Base-by-base conservation (phyloP, 176 grass and related monocot species). In the Pontederia paniculata region DNA sequence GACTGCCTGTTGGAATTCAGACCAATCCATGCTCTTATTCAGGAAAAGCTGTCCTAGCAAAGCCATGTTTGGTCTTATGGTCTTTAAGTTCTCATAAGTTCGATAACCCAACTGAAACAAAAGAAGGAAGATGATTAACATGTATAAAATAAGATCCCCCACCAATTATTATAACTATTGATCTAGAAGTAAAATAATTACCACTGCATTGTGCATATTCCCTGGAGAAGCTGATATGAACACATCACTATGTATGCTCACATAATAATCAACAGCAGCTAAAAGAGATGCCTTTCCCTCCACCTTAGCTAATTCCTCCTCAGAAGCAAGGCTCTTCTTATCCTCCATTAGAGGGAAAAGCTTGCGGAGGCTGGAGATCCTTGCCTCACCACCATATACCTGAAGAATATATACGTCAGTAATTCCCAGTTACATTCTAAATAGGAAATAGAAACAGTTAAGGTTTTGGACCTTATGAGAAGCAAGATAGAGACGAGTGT, bases 171-270 rank as follows among this genome's bases (percentile, higher is more conserved):
- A n/a, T n/a, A n/a, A n/a, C n/a, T n/a, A n/a, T n/a, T n/a, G n/a
- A 45, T n/a, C n/a, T 51, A 48, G 12, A 18, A 59, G 23, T 41
- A 46, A 22, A 15, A 5, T 52, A 63, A 21, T 84, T 84, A 89
- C 91, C 55, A 96, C 57, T 61, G 91, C 91, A 78, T 96, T 89
- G 59, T 96, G 91, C 86, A 89, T 96, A 46, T 96, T 96, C 42
- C 91, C 85, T 50, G 91, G 82, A 22, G 91, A 96, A 2, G 91
- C 91, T 0, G 91, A 89, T 25, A 96, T 84, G 70, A 96, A 96
- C 49, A 96, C 64, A 14, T 96, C 77, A 9, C 76, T 78, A 45
- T 89, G 78, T 45, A 81, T 76, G 76, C 90, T 95, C 31, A 95
- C 84, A 51, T 80, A 78, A 65, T 89, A 95, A 69, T 95, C 90